phyloP scores from a whole-genome alignment of 306 rosid genomes.

The Cucurbita ficifolia region DNA sequence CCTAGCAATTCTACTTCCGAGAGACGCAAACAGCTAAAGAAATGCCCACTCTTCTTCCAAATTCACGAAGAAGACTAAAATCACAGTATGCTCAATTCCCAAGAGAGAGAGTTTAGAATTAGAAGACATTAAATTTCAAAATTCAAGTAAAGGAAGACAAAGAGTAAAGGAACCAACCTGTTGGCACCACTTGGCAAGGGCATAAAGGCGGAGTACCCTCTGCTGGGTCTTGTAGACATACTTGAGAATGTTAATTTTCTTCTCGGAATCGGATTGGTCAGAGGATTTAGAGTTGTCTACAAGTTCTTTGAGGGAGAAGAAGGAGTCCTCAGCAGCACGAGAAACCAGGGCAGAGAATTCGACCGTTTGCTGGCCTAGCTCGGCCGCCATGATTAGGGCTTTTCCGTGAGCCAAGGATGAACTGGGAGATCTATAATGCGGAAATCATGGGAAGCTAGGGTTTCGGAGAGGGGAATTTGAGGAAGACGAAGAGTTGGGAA shows the following conservation, averaged over 20 bases:
- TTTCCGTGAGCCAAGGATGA: not conserved
- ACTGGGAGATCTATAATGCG: constrained; percentile 11
- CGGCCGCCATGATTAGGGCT: constrained; percentile 50
- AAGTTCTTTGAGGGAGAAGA: constrained; percentile 56
- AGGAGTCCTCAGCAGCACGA: constrained; percentile 82
- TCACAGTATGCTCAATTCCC: not conserved
- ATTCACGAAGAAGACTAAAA: not conserved
- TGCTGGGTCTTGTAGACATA: constrained; percentile 83
- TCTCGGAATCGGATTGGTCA: constrained; percentile 65
- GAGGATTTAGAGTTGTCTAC: constrained; percentile 60
- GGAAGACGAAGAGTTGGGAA: constrained; percentile 1
- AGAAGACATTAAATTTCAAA: not conserved
- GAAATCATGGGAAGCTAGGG: constrained; percentile 17
- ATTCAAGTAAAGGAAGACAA: not conserved
- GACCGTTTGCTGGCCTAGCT: constrained; percentile 93
- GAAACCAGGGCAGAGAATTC: constrained; percentile 62
- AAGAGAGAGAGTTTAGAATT: not conserved
- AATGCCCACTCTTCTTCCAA: not conserved
- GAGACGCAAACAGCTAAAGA: not conserved
- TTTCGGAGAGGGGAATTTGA: not conserved
- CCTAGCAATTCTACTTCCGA: not conserved
- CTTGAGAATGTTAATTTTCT: constrained; percentile 71
- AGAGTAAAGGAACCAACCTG: constrained; percentile 30
- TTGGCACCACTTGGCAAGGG: constrained; percentile 89
- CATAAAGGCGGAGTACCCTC: constrained; percentile 92